phyloP scores from a whole-genome alignment of 805 yeast species.

The Starmerella floricola region DNA sequence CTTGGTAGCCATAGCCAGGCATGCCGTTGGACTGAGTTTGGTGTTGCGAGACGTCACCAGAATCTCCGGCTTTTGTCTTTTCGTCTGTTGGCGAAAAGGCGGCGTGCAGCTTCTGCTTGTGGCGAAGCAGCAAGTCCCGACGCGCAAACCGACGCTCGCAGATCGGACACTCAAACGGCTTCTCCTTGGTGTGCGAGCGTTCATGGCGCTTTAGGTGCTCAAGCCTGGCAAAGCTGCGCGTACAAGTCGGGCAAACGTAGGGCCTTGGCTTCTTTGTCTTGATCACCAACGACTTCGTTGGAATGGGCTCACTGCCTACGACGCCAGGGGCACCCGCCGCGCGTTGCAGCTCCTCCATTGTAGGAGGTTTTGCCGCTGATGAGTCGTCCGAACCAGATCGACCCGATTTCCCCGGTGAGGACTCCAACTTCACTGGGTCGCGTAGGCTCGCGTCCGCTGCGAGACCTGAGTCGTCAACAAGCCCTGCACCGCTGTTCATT shows the following conservation, averaged over 20 bases:
- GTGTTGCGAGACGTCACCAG: too few species aligned
- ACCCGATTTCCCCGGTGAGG: not conserved
- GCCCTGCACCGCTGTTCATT: too few species aligned
- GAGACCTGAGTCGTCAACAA: too few species aligned
- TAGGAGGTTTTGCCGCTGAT: not conserved
- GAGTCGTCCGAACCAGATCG: not conserved
- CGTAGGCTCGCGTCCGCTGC: too few species aligned
- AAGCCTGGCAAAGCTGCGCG: slow-evolving; percentile 87
- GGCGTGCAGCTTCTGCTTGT: slow-evolving; percentile 81
- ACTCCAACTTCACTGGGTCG: too few species aligned
- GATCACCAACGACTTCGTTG: slow-evolving; percentile 69
- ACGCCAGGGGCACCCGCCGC: slow-evolving; percentile 16
- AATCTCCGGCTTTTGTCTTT: not conserved
- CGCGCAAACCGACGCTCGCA: slow-evolving; percentile 95
- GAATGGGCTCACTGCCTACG: slow-evolving; percentile 49
- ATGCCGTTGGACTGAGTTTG: too few species aligned
- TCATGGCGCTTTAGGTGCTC: slow-evolving; percentile 93
- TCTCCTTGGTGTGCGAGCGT: slow-evolving; percentile 87
- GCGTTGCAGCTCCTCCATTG: slow-evolving; percentile 5
- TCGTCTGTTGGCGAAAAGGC: slow-evolving; percentile 24
- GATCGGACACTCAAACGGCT: slow-evolving; percentile 90
- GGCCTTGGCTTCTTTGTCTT: slow-evolving; percentile 93
- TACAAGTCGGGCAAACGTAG: slow-evolving; percentile 77
- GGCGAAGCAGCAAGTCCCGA: slow-evolving; percentile 58
- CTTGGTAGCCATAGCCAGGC: too few species aligned